A percentile compares a stretch with the other conserved stretches of the same genome.
Evolutionary conservation across 768 basidiomycete species (phyloP).

Genomic region (Rhizopogon vesiculosus): DNA sequence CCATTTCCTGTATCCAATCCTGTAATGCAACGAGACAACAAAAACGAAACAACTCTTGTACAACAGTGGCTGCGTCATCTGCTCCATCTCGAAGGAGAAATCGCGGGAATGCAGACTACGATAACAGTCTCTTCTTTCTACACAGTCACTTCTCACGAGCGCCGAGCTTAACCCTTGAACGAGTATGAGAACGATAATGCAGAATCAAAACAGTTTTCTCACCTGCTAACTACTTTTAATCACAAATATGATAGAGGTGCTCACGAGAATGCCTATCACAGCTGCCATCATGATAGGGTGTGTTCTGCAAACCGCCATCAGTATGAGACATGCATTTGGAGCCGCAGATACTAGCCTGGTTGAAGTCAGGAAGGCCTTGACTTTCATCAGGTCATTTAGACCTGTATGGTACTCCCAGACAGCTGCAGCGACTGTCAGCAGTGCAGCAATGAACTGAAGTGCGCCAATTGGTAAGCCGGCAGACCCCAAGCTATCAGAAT

Average conservation of each 20-base stretch:
- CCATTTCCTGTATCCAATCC: not conserved
- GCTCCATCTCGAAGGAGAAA: not conserved
- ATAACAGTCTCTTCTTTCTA: not conserved
- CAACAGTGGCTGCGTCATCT: not conserved
- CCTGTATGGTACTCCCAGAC: conserved; percentile 64
- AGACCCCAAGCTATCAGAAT: conserved; percentile 18
- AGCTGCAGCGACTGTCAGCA: conserved; percentile 52
- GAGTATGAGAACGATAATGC: not conserved
- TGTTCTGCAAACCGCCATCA: conserved; percentile 28
- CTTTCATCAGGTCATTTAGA: conserved; percentile 48
- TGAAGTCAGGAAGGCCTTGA: conserved; percentile 55
- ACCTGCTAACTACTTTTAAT: conserved; percentile 19
- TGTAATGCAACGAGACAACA: not conserved
- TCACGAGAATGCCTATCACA: conserved; percentile 44
- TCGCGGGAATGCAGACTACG: not conserved
- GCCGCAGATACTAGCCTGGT: conserved; percentile 43
- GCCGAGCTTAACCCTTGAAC: not conserved
- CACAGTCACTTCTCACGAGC: not conserved
- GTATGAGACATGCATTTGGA: conserved; percentile 3
- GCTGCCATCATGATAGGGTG: conserved; percentile 49
- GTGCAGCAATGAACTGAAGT: conserved; percentile 48
- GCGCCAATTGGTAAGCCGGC: conserved; percentile 45
- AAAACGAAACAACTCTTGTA: not conserved
- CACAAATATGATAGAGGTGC: conserved; percentile 48
- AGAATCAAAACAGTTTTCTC: not conserved